Percentiles rank a stretch among this genome's conserved stretches.
Evolutionary conservation across 1,284 basidiomycete genomes (phyloP).

Genomic region (Leucoagaricus sp.): DNA sequence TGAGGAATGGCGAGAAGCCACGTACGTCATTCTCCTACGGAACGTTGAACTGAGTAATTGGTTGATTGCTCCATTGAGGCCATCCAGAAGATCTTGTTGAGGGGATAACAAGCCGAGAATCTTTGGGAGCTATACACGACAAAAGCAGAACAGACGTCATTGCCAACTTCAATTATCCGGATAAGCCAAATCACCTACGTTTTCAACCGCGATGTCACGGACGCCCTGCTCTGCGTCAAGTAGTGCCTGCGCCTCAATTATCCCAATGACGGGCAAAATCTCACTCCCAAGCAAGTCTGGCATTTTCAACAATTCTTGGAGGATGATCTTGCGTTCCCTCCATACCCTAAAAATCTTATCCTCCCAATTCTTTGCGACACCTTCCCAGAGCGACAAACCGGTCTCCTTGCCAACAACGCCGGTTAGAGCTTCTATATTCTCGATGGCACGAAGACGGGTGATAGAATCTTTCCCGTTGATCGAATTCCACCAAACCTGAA

Average conservation of each 20-base stretch:
- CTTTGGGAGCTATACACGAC: constrained; percentile 8
- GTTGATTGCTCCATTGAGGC: constrained; percentile 15
- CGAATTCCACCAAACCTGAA: constrained; percentile 73
- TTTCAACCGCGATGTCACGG: constrained; percentile 10
- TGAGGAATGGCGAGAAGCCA: constrained; percentile 20
- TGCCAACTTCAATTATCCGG: background rate
- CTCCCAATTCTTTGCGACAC: constrained; percentile 65
- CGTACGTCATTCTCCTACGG: constrained; percentile 76
- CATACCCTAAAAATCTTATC: constrained; percentile 70
- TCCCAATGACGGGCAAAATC: constrained; percentile 7
- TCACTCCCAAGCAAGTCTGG: constrained; percentile 1
- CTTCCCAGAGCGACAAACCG: constrained; percentile 50
- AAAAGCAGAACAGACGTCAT: background rate
- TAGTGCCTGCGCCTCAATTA: constrained; percentile 5
- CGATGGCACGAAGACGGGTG: constrained; percentile 70
- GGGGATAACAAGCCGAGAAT: constrained; percentile 22
- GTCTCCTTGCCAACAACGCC: constrained; percentile 53
- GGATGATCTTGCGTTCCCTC: constrained; percentile 70
- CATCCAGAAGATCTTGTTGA: constrained; percentile 23
- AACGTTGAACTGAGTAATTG: constrained; percentile 47
- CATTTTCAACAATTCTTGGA: constrained; percentile 10
- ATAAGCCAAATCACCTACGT: background rate
- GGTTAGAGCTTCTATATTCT: constrained; percentile 64
- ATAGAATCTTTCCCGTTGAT: constrained; percentile 63
- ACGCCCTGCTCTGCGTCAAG: constrained; percentile 11